Percentiles rank a stretch among this genome's conserved stretches.
Conservation (phyloP, 164 flowering plant genomes). For the Paratinospora sagittata region DNA sequence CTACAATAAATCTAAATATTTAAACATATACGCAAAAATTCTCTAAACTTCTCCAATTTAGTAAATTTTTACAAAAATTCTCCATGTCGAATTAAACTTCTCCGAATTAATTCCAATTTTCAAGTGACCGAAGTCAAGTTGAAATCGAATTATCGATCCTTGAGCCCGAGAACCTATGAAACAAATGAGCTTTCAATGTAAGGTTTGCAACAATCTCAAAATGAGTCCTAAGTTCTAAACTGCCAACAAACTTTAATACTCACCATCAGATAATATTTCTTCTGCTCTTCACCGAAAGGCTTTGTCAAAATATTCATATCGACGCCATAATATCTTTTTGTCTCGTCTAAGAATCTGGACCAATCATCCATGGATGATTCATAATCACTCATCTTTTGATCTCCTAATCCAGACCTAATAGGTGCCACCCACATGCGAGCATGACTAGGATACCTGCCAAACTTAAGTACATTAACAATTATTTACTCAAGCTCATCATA, state of each 20-base stretch:
- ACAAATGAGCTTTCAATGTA: background rate
- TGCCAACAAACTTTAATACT: conserved; percentile 7
- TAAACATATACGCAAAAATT: no score
- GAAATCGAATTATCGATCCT: no score
- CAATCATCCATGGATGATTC: conserved; percentile 73
- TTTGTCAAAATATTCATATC: conserved; percentile 76
- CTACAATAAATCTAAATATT: no score
- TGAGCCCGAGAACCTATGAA: no score
- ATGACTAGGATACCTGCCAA: conserved; percentile 93
- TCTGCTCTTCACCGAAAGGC: conserved; percentile 76
- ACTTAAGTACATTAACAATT: conserved; percentile 6
- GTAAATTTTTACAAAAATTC: no score
- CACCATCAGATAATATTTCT: conserved; percentile 82
- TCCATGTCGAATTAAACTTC: no score
- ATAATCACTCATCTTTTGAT: conserved; percentile 64
- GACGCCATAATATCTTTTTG: conserved; percentile 73
- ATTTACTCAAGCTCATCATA: background rate
- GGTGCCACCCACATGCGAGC: conserved; percentile 99
- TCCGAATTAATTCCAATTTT: no score
- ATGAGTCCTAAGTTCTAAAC: background rate
- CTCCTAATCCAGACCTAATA: conserved; percentile 65
- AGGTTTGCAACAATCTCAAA: background rate
- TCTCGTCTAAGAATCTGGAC: conserved; percentile 59
- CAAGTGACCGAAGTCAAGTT: no score
- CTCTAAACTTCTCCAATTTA: no score